Percentiles rank a stretch among this genome's conserved stretches.
Conservation (phyloP, 2,329 filamentous ascomycete species). For the Cladosporium austrohemisphaericum region DNA sequence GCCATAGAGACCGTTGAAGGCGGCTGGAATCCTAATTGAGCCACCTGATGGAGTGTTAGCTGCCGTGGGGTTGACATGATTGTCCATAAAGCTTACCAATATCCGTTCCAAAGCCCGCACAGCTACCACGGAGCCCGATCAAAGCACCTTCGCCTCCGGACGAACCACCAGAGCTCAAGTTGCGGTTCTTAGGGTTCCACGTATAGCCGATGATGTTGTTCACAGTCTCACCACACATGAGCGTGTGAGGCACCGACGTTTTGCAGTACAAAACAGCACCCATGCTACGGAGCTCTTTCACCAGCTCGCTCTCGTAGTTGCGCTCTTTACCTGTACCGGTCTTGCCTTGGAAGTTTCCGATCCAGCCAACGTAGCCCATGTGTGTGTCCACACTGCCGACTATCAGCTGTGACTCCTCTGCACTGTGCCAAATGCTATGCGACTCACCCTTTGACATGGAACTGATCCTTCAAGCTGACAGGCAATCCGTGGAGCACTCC, state of each 20-base stretch:
- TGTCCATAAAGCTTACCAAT: conserved; percentile 47
- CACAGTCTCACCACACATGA: conserved; percentile 57
- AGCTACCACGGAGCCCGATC: conserved; percentile 51
- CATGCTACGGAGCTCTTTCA: conserved; percentile 49
- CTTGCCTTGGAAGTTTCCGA: conserved; percentile 57
- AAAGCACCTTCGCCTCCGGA: conserved; percentile 59
- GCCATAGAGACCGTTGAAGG: conserved; percentile 57
- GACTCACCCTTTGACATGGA: conserved; percentile 40
- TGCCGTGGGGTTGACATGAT: neutral
- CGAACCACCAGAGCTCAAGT: conserved; percentile 54
- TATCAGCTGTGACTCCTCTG: conserved; percentile 44
- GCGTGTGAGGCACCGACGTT: conserved; percentile 55
- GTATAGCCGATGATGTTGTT: conserved; percentile 61
- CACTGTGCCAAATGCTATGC: conserved; percentile 12
- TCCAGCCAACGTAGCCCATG: conserved; percentile 63
- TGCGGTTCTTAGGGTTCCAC: conserved; percentile 54
- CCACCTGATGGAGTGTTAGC: conserved; percentile 40
- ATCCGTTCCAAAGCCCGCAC: conserved; percentile 57
- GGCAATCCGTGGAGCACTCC: conserved; percentile 49
- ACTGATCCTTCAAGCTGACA: conserved; percentile 49
- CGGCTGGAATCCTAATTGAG: conserved; percentile 57
- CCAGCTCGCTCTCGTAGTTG: conserved; percentile 56
- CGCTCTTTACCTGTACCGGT: conserved; percentile 49
- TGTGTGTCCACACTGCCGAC: conserved; percentile 36
- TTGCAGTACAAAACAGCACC: conserved; percentile 56